Evolutionary conservation across 2,329 filamentous ascomycete genomes (phyloP).

Genomic region (Epichloe uncinata): DNA sequence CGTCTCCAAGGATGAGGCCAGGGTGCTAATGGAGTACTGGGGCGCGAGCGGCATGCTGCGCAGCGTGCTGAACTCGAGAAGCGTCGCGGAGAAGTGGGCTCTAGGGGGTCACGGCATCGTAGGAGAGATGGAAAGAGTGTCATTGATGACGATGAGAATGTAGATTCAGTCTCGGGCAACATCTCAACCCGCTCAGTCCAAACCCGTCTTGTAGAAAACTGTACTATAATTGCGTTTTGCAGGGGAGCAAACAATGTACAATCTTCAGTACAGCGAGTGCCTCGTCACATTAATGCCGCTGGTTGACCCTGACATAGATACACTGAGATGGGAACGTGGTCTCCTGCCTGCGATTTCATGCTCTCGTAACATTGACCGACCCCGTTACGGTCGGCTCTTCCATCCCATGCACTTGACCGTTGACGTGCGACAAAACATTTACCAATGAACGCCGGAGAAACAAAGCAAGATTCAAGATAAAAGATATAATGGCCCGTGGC

Average conservation of each 20-base stretch:
- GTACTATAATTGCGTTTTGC: background rate
- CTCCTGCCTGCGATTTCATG: background rate
- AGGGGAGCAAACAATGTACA: background rate
- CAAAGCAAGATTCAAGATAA: background rate
- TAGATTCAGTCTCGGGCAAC: conserved; percentile 13
- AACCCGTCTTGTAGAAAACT: background rate
- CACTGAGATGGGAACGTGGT: background rate
- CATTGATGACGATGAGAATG: conserved; percentile 35
- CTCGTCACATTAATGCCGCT: no score
- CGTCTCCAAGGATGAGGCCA: conserved; percentile 60
- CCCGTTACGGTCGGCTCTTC: background rate
- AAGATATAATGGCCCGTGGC: conserved; percentile 6
- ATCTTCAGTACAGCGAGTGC: background rate
- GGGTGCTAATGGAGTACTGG: conserved; percentile 84
- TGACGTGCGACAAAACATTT: no score
- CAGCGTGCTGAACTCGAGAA: conserved; percentile 52
- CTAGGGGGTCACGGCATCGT: conserved; percentile 72
- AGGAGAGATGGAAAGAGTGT: conserved; percentile 68
- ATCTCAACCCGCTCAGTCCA: no score
- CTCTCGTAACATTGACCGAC: background rate
- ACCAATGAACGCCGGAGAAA: background rate
- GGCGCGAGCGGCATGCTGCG: conserved; percentile 71
- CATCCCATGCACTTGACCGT: background rate
- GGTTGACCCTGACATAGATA: no score
- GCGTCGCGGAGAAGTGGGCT: conserved; percentile 72